Percentiles rank a stretch among this genome's conserved stretches.
Conservation (phyloP, 805 yeast species). For the Kuraishia piskuri region DNA sequence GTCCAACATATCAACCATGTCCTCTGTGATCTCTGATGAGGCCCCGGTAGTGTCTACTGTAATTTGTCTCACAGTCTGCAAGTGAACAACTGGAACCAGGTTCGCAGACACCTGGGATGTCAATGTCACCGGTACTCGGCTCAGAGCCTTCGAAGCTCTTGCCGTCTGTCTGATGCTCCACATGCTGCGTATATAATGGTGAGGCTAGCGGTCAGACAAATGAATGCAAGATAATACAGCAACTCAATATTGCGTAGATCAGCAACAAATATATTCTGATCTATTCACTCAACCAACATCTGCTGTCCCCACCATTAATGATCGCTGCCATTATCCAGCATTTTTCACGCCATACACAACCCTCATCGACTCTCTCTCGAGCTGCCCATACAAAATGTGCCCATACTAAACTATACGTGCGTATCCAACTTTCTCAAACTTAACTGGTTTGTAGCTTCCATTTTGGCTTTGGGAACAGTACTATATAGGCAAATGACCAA, state of each 20-base stretch:
- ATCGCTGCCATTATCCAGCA: not conserved
- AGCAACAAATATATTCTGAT: too few species aligned
- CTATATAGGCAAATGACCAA: too few species aligned
- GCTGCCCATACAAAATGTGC: not conserved
- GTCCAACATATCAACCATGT: not conserved
- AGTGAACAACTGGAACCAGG: not conserved
- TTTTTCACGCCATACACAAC: not conserved
- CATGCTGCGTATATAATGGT: not conserved
- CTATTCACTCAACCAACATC: not conserved
- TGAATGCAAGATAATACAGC: too few species aligned
- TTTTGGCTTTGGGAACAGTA: too few species aligned
- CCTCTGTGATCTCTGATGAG: not conserved
- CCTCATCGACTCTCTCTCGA: not conserved
- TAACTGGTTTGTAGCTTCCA: too few species aligned
- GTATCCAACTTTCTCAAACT: not conserved
- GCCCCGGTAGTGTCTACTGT: not conserved
- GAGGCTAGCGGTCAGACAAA: not conserved
- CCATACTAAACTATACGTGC: not conserved
- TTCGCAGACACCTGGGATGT: not conserved
- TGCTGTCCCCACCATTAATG: not conserved
- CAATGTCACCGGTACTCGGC: not conserved
- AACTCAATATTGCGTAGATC: too few species aligned
- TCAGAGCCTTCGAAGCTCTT: not conserved
- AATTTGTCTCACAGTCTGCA: not conserved
- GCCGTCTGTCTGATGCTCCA: not conserved